Percentiles rank a stretch among this genome's conserved stretches.
These are phyloP conservation scores for Glebionis coronaria DNA, from an alignment of 129 eudicot species.

Conservation along the genomic window DNA sequence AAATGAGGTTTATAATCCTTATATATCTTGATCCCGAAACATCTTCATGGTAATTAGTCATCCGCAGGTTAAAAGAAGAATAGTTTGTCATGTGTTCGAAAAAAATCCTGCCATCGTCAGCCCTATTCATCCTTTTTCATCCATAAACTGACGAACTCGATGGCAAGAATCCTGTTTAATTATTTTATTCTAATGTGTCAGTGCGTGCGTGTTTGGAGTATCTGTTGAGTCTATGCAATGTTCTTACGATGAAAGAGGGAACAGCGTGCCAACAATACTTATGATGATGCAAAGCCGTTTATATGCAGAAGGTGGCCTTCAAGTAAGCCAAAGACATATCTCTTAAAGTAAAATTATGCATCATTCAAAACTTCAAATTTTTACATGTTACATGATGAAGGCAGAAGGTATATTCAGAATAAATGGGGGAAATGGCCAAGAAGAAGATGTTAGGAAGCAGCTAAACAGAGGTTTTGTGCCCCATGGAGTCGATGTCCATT, in stretches of 20 bases:
- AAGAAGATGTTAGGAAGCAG: slow-evolving; percentile 65
- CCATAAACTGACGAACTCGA: neutral
- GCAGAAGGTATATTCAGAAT: slow-evolving; percentile 94
- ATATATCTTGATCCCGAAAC: neutral
- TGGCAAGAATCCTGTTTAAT: neutral
- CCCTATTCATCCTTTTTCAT: neutral
- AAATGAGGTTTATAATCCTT: neutral
- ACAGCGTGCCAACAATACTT: slow-evolving; percentile 86
- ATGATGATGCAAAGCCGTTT: slow-evolving; percentile 74
- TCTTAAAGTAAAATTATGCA: neutral
- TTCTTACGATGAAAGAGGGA: slow-evolving; percentile 74
- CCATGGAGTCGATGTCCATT: slow-evolving; percentile 80
- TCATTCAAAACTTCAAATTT: neutral
- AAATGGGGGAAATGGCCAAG: slow-evolving; percentile 74
- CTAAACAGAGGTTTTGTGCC: slow-evolving; percentile 75
- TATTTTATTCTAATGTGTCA: slow-evolving; percentile 16
- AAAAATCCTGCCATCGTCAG: neutral
- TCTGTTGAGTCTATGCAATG: slow-evolving; percentile 94
- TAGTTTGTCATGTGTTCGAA: neutral
- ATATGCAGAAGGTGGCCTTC: slow-evolving; percentile 83
- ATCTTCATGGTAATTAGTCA: neutral
- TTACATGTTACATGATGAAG: slow-evolving; percentile 27
- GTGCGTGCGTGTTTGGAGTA: slow-evolving; percentile 85
- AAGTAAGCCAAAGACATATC: slow-evolving; percentile 41
- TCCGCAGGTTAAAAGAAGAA: neutral